Percentiles rank a stretch among this genome's conserved stretches.
Evolutionary conservation across 805 yeast species (phyloP).

Genomic region (Cyberlindnera mississippiensis): DNA sequence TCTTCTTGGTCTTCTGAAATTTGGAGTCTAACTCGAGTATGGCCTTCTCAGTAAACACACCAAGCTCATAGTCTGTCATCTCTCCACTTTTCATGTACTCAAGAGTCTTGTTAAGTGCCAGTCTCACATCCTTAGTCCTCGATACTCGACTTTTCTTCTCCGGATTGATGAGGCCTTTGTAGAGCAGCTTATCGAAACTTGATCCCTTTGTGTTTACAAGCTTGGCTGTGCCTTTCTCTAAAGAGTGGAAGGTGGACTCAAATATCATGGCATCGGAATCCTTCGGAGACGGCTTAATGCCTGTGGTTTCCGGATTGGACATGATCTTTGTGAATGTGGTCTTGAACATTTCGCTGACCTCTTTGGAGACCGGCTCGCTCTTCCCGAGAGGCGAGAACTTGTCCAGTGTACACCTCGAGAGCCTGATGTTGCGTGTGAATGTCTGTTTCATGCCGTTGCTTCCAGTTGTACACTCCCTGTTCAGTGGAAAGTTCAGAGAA

Average conservation of each 20-base stretch:
- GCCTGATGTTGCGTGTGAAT: too few relatives aligned
- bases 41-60: conserved; percentile 6
- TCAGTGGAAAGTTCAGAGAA: too few relatives aligned
- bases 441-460: too few relatives aligned
- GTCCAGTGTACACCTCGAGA: neutral
- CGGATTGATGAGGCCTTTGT: neutral
- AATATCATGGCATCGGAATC: conserved; percentile 2
- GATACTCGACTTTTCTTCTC: neutral
- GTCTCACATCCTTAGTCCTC: conserved; percentile 2
- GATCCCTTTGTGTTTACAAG: conserved; percentile 1
- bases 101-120: conserved; percentile 6
- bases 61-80: conserved; percentile 8
- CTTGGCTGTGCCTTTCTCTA: neutral
- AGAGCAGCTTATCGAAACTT: neutral
- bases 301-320: conserved; percentile 2
- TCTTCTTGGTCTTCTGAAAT: neutral
- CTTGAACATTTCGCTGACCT: neutral
- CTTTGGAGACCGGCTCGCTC: conserved; percentile 2
- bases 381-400: conserved; percentile 6
- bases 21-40: conserved; percentile 4
- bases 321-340: conserved; percentile 3
- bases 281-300: neutral
- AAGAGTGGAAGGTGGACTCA: conserved; percentile 4
- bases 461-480: too few relatives aligned
- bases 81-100: conserved; percentile 1